Conservation (phyloP, 2,329 filamentous ascomycete genomes). For the Penicillium sp. region DNA sequence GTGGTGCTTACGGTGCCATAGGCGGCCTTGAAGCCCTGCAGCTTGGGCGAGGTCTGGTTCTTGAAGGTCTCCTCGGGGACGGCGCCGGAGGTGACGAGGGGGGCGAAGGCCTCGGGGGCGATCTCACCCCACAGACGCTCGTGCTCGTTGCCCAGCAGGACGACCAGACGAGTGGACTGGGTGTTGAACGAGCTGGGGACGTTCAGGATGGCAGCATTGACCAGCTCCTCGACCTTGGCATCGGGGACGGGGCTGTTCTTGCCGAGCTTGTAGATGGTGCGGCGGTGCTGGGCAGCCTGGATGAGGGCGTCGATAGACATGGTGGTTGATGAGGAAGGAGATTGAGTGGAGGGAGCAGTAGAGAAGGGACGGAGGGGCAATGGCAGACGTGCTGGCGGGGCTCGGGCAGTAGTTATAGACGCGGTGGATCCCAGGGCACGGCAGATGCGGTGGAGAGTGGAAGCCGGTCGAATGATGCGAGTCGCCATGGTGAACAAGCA, state of each 20-base stretch:
- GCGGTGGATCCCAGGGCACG: conserved; percentile 12
- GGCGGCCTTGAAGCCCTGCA: conserved; percentile 63
- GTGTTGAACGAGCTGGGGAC: conserved; percentile 85
- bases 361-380: conserved; percentile 30
- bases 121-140: conserved; percentile 85
- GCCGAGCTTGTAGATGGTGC: conserved; percentile 38
- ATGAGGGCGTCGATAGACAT: conserved; percentile 28
- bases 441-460: conserved; percentile 14
- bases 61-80: conserved; percentile 56
- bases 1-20: conserved; percentile 68
- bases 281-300: conserved; percentile 34
- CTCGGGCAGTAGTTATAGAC: conserved; percentile 1
- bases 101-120: conserved; percentile 61
- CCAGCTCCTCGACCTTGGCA: conserved; percentile 37
- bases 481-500: conserved; percentile 14
- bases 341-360: conserved; percentile 6
- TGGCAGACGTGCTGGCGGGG: conserved; percentile 21
- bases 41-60: conserved; percentile 43
- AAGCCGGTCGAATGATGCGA: conserved; percentile 15
- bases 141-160: conserved; percentile 79
- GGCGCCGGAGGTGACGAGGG: conserved; percentile 59
- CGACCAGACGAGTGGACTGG: conserved; percentile 73
- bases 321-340: background rate
- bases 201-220: conserved; percentile 57
- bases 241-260: conserved; percentile 36